These are phyloP conservation scores for Stagonosporopsis vannaccii DNA, from an alignment of 2,329 filamentous ascomycete genomes.

Conservation along the genomic window DNA sequence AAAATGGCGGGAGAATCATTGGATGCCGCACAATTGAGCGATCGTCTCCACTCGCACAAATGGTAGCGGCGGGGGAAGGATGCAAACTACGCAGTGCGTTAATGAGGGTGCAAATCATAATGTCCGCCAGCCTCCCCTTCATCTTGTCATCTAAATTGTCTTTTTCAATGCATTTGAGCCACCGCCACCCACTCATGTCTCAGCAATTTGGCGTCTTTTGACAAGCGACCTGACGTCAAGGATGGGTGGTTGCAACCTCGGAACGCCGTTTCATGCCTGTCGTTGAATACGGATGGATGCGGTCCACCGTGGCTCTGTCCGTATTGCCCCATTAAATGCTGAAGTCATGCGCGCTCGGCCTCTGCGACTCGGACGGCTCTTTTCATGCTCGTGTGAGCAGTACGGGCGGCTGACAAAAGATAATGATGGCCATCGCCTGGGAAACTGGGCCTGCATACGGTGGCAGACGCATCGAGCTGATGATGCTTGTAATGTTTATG, in stretches of 20 bases:
- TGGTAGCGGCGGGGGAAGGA: conserved; percentile 4
- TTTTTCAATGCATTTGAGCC: conserved; percentile 10
- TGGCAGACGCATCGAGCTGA: not conserved
- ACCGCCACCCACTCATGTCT: conserved; percentile 9
- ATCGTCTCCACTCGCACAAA: conserved; percentile 9
- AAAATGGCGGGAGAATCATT: not conserved
- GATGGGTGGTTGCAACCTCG: conserved; percentile 13
- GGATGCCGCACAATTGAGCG: not conserved
- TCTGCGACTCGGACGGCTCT: not conserved
- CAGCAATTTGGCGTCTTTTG: conserved; percentile 8
- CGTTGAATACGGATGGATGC: conserved; percentile 13
- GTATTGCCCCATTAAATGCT: conserved; percentile 18
- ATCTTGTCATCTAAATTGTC: conserved; percentile 20
- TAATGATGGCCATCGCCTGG: conserved; percentile 1
- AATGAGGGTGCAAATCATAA: conserved; percentile 9
- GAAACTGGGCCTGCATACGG: not conserved
- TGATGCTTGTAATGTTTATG: conserved; percentile 6
- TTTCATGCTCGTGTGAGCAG: conserved; percentile 6
- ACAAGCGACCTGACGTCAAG: conserved; percentile 25
- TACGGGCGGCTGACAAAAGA: not conserved
- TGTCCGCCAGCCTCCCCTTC: conserved; percentile 11
- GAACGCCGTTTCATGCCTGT: conserved; percentile 19
- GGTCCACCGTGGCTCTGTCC: conserved; percentile 11
- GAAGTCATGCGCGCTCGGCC: conserved; percentile 13
- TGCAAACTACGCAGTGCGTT: not conserved